A percentile compares a stretch with the other conserved stretches of the same genome.
These are phyloP conservation scores for Fusarium fracticaudum DNA, from an alignment of 2,329 filamentous ascomycete genomes.

Conservation along the genomic window DNA sequence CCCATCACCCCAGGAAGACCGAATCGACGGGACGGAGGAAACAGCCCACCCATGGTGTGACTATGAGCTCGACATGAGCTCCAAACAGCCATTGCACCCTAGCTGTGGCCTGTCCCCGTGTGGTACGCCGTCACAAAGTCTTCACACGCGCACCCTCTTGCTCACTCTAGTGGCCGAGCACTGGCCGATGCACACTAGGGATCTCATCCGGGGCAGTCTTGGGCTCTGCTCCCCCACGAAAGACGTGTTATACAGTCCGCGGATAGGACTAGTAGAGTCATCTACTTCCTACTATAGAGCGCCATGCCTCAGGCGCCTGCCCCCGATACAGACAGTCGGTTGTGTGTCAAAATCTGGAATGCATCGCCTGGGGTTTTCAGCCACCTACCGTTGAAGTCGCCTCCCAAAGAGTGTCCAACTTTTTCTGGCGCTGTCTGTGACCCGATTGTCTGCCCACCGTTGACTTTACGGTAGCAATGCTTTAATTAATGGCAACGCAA, in stretches of 20 bases:
- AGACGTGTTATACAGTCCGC: constrained; percentile 13
- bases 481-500: constrained; percentile 1
- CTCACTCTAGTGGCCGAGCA: constrained; percentile 27
- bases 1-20: constrained; percentile 34
- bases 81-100: constrained; percentile 32
- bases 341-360: constrained; percentile 31
- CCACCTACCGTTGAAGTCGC: constrained; percentile 13
- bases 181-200: constrained; percentile 15
- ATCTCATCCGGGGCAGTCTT: constrained; percentile 34
- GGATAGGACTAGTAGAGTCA: constrained; percentile 7
- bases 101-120: constrained; percentile 38
- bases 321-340: constrained; percentile 7
- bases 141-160: constrained; percentile 33
- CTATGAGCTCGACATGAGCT: constrained; percentile 39
- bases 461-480: constrained; percentile 21
- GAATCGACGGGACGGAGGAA: constrained; percentile 40
- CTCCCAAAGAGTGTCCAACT: constrained; percentile 20
- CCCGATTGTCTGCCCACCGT: constrained; percentile 27
- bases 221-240: constrained; percentile 17
- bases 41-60: constrained; percentile 45
- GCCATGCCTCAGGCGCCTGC: not conserved
- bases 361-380: constrained; percentile 17
- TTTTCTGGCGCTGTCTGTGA: constrained; percentile 29
- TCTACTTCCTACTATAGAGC: not conserved
- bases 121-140: constrained; percentile 30